Conservation (phyloP, 2,329 filamentous ascomycete genomes). For the Calonectria pseudoreteaudii region DNA sequence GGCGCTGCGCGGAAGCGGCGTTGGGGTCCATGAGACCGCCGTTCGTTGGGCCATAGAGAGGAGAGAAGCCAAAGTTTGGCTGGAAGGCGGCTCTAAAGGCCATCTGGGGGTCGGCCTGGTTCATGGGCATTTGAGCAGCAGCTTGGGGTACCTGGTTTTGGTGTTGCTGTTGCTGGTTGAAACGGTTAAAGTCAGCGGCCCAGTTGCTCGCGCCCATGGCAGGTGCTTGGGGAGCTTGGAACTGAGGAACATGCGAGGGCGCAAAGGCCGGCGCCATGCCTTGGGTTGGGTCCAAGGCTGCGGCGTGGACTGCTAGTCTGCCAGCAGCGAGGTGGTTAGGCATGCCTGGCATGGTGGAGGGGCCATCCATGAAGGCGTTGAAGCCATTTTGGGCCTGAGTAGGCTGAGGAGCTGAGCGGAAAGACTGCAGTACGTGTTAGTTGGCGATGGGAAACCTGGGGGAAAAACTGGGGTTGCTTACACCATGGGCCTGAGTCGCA, state of each 20-base stretch:
- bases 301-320: constrained; percentile 49
- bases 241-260: constrained; percentile 36
- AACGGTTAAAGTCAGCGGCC: constrained; percentile 53
- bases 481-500: constrained; percentile 44
- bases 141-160: constrained; percentile 36
- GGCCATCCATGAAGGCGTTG: constrained; percentile 49
- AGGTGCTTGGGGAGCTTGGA: constrained; percentile 40
- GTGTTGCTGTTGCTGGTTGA: constrained; percentile 43
- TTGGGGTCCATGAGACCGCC: constrained; percentile 40
- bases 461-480: constrained; percentile 37
- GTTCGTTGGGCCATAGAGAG: constrained; percentile 45
- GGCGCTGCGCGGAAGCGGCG: constrained; percentile 36
- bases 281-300: constrained; percentile 46
- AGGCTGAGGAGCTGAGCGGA: constrained; percentile 47
- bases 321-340: constrained; percentile 49
- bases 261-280: constrained; percentile 31
- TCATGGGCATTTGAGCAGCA: constrained; percentile 40
- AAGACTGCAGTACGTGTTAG: constrained; percentile 43
- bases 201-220: constrained; percentile 45
- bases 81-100: constrained; percentile 41
- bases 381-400: constrained; percentile 48
- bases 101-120: constrained; percentile 32
- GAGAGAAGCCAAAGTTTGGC: constrained; percentile 40
- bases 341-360: constrained; percentile 43
- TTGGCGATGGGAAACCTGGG: background rate